Evolutionary conservation across 1,284 basidiomycete genomes (phyloP), one percentile per base, ranked within the genome.

Genomic region (Rhodotorula glutinis): DNA sequence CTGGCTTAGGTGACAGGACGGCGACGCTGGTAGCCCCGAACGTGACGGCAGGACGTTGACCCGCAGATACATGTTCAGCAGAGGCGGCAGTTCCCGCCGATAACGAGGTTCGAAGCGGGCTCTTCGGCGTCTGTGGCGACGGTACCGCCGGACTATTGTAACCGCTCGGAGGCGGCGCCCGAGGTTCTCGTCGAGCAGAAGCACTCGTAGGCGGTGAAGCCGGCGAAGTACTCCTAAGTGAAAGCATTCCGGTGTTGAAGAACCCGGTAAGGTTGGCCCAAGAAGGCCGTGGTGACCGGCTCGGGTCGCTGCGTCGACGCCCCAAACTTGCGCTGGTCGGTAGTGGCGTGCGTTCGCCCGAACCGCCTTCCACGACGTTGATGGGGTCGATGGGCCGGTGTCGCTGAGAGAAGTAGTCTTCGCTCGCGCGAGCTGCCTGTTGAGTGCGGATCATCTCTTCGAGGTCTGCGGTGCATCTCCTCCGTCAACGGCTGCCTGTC

Each of bases 371-470:
- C 23, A 44, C 3, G 43, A 43, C 43, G 41, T 40, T 46, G 27
- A 29, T 14, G 21, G 29, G 54, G 33, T 63, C 63, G 43, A 66
- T 29, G 0, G 57, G 46, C 9, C 55, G 55, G 23, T 63, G 62
- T 8, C 57, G 66, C 25, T 73, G 71, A 57, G 62, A 66, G 64
- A 73, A 73, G 33, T 73, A 71, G 69, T 73, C 71, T 43, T 29
- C 27, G 41, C 41, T 40, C 23, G 46, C 46, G 10, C 54, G 41
- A 16, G 54, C 53, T 13, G 49, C 51, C 27, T 58, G 58, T 1
- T 25, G 33, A 33, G 40, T 29, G 19, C 52, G 38, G 3, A 55
- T n/a, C 7, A 30, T 17, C 21, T 55, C 62, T 29, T 69, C 67
- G 41, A 66, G 58, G 25, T 63, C 67, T 69, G 44, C 14, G 11